These are phyloP conservation scores for Didymella segeticola DNA, from an alignment of 2,329 filamentous ascomycete species.

Conservation along the genomic window DNA sequence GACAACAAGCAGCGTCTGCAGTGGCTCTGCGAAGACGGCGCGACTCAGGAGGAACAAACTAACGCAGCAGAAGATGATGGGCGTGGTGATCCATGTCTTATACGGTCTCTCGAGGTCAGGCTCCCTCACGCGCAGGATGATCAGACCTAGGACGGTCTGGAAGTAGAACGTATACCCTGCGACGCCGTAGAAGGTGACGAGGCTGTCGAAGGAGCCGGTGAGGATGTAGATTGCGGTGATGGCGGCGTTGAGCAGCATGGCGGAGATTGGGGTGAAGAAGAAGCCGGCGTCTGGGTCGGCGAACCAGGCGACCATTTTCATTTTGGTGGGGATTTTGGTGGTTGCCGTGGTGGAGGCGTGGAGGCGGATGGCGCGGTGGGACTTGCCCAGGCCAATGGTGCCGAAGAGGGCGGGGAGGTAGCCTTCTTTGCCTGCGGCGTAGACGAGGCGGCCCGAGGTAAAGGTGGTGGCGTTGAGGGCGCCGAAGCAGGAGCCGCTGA, in stretches of 20 bases:
- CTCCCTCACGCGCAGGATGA: constrained; percentile 86
- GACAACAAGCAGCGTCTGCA: constrained; percentile 88
- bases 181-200: constrained; percentile 96
- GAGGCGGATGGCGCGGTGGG: constrained; percentile 46
- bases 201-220: constrained; percentile 87
- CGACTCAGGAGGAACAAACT: constrained; percentile 89
- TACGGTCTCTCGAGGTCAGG: constrained; percentile 90
- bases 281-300: constrained; percentile 74
- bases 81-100: constrained; percentile 94
- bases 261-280: constrained; percentile 93
- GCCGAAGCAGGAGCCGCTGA: constrained; percentile 91
- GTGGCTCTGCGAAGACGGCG: constrained; percentile 86
- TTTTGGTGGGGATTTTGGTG: constrained; percentile 28
- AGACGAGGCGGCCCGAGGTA: constrained; percentile 88
- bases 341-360: constrained; percentile 27
- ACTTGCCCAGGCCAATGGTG: constrained; percentile 72
- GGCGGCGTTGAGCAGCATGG: constrained; percentile 79
- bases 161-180: constrained; percentile 99
- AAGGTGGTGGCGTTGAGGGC: constrained; percentile 94
- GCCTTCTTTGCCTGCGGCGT: constrained; percentile 92
- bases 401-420: constrained; percentile 87
- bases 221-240: constrained; percentile 80
- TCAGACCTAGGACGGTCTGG: constrained; percentile 88
- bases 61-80: constrained; percentile 98
- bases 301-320: constrained; percentile 42